These are phyloP conservation scores for Kodamaea laetipori DNA, from an alignment of 805 yeast species.

Conservation along the genomic window DNA sequence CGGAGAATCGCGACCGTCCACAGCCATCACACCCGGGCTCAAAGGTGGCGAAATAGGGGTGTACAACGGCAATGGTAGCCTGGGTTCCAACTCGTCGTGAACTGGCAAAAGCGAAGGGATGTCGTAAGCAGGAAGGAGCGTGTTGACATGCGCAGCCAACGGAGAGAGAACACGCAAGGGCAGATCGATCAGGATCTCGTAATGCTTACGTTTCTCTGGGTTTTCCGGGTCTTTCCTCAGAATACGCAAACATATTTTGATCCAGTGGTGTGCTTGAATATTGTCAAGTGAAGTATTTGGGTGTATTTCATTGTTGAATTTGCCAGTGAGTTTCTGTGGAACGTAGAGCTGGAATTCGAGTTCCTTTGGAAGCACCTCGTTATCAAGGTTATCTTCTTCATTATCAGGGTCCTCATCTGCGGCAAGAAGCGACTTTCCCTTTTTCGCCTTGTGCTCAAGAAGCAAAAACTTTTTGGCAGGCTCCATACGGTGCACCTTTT, in stretches of 20 bases:
- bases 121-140: slow-evolving; percentile 73
- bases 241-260: slow-evolving; percentile 81
- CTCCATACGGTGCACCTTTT: slow-evolving; percentile 89
- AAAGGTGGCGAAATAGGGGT: slow-evolving; percentile 46
- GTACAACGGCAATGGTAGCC: slow-evolving; percentile 4
- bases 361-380: slow-evolving; percentile 70
- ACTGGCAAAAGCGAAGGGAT: slow-evolving; percentile 9
- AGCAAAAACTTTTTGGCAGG: slow-evolving; percentile 80
- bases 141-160: slow-evolving; percentile 77
- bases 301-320: slow-evolving; percentile 54
- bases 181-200: slow-evolving; percentile 92
- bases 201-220: slow-evolving; percentile 74
- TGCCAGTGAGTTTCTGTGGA: slow-evolving; percentile 65
- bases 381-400: slow-evolving; percentile 32
- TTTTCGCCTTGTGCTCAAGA: slow-evolving; percentile 73
- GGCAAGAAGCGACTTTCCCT: slow-evolving; percentile 50
- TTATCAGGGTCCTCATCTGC: slow-evolving; percentile 35
- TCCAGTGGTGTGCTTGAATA: slow-evolving; percentile 94
- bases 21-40: slow-evolving; percentile 56
- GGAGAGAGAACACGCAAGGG: slow-evolving; percentile 84
- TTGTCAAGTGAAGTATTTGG: slow-evolving; percentile 83
- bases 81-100: slow-evolving; percentile 1
- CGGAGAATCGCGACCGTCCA: slow-evolving; percentile 29
- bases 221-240: slow-evolving; percentile 62
- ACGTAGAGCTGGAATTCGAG: slow-evolving; percentile 84